Percentiles rank a stretch among this genome's conserved stretches.
phyloP scores from a whole-genome alignment of 257 asterid species.

The Penstemon eatonii region DNA sequence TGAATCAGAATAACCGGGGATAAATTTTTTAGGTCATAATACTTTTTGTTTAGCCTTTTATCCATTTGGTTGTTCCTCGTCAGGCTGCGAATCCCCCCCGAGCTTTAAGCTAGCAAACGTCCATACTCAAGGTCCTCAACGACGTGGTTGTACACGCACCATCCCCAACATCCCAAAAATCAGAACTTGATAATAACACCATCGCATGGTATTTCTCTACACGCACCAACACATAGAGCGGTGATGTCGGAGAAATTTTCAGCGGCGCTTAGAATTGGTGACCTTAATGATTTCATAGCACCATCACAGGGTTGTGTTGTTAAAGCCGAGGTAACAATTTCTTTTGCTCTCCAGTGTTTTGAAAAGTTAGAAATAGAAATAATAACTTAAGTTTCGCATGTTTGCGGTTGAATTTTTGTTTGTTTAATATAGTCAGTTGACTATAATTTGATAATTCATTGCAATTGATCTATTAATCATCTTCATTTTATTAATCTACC shows the following conservation, averaged over 20 bases:
- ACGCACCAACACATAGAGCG: too few species aligned
- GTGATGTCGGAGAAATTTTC: constrained; percentile 87
- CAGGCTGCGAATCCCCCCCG: too few species aligned
- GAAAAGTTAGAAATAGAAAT: neutral
- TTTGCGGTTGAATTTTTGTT: neutral
- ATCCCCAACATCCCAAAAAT: neutral
- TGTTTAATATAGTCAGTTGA: neutral
- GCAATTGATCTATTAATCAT: neutral
- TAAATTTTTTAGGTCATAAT: too few species aligned
- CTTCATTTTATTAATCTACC: neutral
- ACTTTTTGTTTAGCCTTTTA: too few species aligned
- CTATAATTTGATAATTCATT: constrained; percentile 1
- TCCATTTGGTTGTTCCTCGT: too few species aligned
- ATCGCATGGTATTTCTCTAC: neutral
- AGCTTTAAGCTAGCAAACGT: too few species aligned
- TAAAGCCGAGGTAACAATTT: constrained; percentile 58
- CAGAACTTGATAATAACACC: neutral
- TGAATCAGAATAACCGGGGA: too few species aligned
- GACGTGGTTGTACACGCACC: neutral
- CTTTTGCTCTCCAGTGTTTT: constrained; percentile 15
- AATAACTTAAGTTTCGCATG: neutral
- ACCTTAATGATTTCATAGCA: constrained; percentile 93
- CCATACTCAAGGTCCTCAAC: too few species aligned
- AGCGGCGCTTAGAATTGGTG: constrained; percentile 90
- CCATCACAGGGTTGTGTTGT: constrained; percentile 97